Base-by-base conservation (phyloP, 305 asterid genomes). In the Lippia alba region DNA sequence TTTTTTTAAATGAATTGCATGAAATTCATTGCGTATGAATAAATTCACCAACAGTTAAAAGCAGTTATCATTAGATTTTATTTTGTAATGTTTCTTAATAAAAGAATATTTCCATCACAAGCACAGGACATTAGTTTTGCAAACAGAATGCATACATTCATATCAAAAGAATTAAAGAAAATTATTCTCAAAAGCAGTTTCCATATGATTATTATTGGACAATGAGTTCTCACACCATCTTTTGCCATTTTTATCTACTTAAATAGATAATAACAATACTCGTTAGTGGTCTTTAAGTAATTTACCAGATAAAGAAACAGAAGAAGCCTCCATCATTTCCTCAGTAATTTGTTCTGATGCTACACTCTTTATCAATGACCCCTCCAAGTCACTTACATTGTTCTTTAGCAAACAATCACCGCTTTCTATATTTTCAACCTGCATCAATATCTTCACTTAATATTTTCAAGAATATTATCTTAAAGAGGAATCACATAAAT, bases 371-470 rank as follows among this genome's bases (percentile, higher is more conserved):
- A 69, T 63, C 62, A 60, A 15, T 1, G 66, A 8, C 49, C 40
- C 76, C 48, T 72, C 71, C 32, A 48, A 70, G 19, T 66, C 73
- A 56, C 55, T 70, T 50, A 30, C 72, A 57, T 20, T 72, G 36
- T 68, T 68, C 56, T 50, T 19, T 48, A 64, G 73, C 60, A 46
- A 16, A 61, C 58, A 20, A 53, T 46, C 80, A 73, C 56, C 77
- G 51, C 59, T 48, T 56, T 36, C 63, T 55, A 62, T 19, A 45
- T 30, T 76, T 67, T 84, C 87, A 71, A 72, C 83, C 92, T 91
- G 88, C 85, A 76, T 58, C 71, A 30, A 14, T 69, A 62, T 58
- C 46, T 54, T 61, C 56, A 67, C 33, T 68, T 56, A 64, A 45
- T 36, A 59, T 45, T 33, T 32, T 10, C 33, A 50, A 44, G 17